A percentile compares a stretch with the other conserved stretches of the same genome.
phyloP scores from a whole-genome alignment of 352 stramenopile genomes.

The Globisporangium cystogenes region DNA sequence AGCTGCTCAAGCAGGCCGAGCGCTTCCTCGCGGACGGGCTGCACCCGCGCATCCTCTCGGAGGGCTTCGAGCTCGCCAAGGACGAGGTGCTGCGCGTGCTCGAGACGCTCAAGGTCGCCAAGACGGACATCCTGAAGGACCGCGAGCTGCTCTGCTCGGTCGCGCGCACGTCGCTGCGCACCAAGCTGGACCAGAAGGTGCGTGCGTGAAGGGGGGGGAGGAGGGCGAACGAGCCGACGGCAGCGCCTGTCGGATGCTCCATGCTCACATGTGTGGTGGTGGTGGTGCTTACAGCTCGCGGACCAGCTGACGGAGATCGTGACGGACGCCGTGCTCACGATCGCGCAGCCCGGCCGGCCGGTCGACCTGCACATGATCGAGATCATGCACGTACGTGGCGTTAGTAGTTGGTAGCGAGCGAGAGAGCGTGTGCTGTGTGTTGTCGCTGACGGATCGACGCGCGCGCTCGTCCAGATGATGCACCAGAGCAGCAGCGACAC shows the following conservation, averaged over 20 bases:
- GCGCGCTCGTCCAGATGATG: conserved; percentile 87
- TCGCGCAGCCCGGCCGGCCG: conserved; percentile 78
- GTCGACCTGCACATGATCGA: conserved; percentile 99
- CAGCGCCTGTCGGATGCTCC: no score
- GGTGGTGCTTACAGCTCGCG: conserved; percentile 32
- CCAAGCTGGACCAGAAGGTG: conserved; percentile 95
- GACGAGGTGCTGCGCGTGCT: conserved; percentile 94
- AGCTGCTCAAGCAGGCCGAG: conserved; percentile 98
- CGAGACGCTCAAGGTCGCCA: conserved; percentile 87
- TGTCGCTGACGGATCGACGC: neutral
- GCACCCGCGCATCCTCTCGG: conserved; percentile 95
- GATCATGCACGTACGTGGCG: conserved; percentile 92
- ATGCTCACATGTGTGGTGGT: neutral
- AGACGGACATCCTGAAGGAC: conserved; percentile 86
- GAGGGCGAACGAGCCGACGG: no score
- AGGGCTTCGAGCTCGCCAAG: conserved; percentile 97
- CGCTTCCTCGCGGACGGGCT: conserved; percentile 95
- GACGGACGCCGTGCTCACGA: conserved; percentile 95
- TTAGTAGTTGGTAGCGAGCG: neutral
- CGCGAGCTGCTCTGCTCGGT: conserved; percentile 93
- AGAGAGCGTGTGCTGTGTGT: neutral
- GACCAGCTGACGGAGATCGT: conserved; percentile 96
- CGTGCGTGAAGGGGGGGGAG: no score
- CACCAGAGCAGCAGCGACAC: conserved; percentile 94
- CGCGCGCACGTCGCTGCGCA: conserved; percentile 95